phyloP scores from a whole-genome alignment of 2,329 filamentous ascomycete species.

The Cucurbitaria berberidis region DNA sequence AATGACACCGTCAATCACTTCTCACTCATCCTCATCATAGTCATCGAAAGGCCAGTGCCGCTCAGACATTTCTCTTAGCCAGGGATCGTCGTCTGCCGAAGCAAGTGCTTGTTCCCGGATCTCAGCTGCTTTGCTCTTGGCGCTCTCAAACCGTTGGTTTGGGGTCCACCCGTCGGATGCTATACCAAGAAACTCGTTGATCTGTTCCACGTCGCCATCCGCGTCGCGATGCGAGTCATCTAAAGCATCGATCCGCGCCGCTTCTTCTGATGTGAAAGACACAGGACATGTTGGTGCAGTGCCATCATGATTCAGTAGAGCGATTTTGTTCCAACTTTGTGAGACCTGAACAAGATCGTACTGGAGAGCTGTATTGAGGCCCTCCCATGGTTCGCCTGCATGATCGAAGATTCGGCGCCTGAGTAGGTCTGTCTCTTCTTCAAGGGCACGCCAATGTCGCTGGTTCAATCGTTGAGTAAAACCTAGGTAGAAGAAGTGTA shows the following conservation, averaged over 20 bases:
- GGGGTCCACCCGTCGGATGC: conserved; percentile 35
- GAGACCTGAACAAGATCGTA: conserved; percentile 27
- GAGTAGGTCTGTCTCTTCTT: conserved; percentile 23
- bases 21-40: conserved; percentile 24
- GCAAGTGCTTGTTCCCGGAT: conserved; percentile 24
- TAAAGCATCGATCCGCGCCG: conserved; percentile 14
- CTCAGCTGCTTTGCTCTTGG: conserved; percentile 16
- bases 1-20: no score
- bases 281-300: conserved; percentile 21
- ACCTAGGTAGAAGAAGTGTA: conserved; percentile 42
- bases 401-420: conserved; percentile 29
- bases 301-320: conserved; percentile 3
- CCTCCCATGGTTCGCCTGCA: conserved; percentile 38
- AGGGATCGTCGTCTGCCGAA: conserved; percentile 22
- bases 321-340: conserved; percentile 27
- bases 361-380: conserved; percentile 35
- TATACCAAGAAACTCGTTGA: conserved; percentile 11
- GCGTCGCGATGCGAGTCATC: conserved; percentile 10
- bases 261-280: conserved; percentile 21
- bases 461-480: conserved; percentile 32
- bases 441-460: conserved; percentile 32
- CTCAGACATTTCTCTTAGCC: conserved; percentile 25
- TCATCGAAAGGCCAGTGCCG: conserved; percentile 36
- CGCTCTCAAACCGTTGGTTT: conserved; percentile 22
- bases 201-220: background rate